Base-by-base conservation (phyloP, 2,329 filamentous ascomycete genomes). In the Penicillium sp. region DNA sequence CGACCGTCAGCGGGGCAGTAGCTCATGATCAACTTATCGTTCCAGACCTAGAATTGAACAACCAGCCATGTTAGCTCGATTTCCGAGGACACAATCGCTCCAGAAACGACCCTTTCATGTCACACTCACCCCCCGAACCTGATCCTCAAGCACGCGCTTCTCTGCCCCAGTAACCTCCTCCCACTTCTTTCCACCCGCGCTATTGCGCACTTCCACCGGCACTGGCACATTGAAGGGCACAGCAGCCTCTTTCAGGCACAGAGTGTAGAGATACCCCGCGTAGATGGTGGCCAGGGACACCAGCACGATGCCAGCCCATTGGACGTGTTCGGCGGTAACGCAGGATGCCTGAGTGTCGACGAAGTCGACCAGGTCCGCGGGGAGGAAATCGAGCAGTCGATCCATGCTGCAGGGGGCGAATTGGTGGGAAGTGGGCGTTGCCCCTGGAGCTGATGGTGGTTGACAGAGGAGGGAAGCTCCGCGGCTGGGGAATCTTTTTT, bases 1-100 rank as follows among this genome's bases (percentile, higher is more conserved):
- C 90, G 85, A 62, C 95, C 95, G 24, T 92, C 97, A 1, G 94
- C 94, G 1, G 95, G 95, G 44, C 89, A 90, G 75, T 78, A 78
- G 66, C 76, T 77, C 66, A 78, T 73, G 37, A 79, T 75, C 52
- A 77, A 66, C 19, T 74, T 65, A 18, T 74, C 64, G 46, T 70
- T 74, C 71, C 74, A 78, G 73, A 71, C 70, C 74, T 78, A 63
- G 31, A 22, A 52, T n/a, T 11, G 11, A 43, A 52, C n/a, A 51
- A 10, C 9, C 22, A 39, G 22, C 19, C 13, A n/a, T 18, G 47
- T 71, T 60, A 71, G 67, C 56, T 49, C 11, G 24, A n/a, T 9
- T 14, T 40, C 33, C 19, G 6, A 24, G 10, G 10, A 6, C n/a
- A 49, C 51, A 39, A 22, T 31, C 36, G 5, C 19, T 19, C 19